Conservation (phyloP, 192 early-diverging fungal genomes). For the Backusella mclennaniae region DNA sequence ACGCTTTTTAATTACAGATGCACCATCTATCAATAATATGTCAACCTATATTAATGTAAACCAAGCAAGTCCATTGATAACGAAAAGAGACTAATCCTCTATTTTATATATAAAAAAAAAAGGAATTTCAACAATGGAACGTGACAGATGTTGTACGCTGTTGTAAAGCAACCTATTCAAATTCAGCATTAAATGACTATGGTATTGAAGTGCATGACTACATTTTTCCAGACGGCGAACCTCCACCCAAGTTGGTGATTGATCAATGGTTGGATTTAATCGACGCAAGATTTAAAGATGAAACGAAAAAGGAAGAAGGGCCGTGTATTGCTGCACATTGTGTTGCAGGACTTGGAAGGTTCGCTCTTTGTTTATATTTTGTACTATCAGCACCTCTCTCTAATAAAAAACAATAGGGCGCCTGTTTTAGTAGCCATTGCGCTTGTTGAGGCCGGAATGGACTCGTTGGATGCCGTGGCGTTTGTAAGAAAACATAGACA, state of each 20-base stretch:
- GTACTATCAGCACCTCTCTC: no score
- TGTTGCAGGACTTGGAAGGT: constrained; percentile 79
- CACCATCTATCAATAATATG: constrained; percentile 68
- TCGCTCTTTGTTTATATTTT: background rate
- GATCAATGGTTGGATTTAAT: constrained; percentile 71
- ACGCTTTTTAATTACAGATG: constrained; percentile 77
- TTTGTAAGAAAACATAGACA: constrained; percentile 67
- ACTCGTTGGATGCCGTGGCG: constrained; percentile 68
- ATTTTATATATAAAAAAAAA: background rate
- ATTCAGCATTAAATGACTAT: constrained; percentile 41
- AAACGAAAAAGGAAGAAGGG: background rate
- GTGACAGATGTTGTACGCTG: constrained; percentile 79
- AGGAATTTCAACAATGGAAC: constrained; percentile 66
- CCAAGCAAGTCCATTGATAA: background rate
- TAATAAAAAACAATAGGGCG: constrained; percentile 31
- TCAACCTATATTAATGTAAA: constrained; percentile 61
- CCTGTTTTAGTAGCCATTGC: constrained; percentile 75
- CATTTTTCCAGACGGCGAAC: constrained; percentile 68
- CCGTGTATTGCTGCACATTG: constrained; percentile 68
- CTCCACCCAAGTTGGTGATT: constrained; percentile 59
- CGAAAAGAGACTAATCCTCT: no score
- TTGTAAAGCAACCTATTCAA: constrained; percentile 79
- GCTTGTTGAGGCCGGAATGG: constrained; percentile 78
- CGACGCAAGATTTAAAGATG: constrained; percentile 42
- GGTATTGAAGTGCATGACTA: constrained; percentile 74